Percentiles rank a stretch among this genome's conserved stretches.
phyloP scores from a whole-genome alignment of 2,329 filamentous ascomycete genomes.

The Penicillium capsulatum region DNA sequence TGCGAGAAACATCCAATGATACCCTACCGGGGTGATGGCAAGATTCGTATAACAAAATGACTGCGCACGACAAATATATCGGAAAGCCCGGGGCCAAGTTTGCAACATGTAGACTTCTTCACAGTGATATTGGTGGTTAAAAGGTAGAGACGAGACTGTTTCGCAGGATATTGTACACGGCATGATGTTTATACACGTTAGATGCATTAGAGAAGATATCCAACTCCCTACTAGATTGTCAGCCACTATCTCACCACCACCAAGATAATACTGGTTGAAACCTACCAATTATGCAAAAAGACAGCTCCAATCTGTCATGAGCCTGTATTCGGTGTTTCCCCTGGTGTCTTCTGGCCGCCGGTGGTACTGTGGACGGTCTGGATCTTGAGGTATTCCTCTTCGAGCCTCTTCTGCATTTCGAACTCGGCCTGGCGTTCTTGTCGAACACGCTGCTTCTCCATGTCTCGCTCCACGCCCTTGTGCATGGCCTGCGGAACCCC shows the following conservation, averaged over 20 bases:
- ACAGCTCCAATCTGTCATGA: constrained; percentile 17
- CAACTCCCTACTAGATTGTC: constrained; percentile 1
- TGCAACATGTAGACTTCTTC: no score
- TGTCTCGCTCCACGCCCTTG: constrained; percentile 84
- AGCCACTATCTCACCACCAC: neutral
- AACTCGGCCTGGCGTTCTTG: constrained; percentile 90
- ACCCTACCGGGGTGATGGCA: no score
- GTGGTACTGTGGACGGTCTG: constrained; percentile 66
- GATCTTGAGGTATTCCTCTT: constrained; percentile 83
- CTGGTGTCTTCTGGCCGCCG: constrained; percentile 19
- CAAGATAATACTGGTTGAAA: constrained; percentile 14
- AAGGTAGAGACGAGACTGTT: no score
- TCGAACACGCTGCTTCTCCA: constrained; percentile 89
- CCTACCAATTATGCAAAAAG: constrained; percentile 4
- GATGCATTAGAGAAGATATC: neutral
- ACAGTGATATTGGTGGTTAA: no score
- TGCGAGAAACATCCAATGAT: no score
- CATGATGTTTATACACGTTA: neutral
- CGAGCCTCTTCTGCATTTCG: constrained; percentile 79
- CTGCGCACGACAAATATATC: no score
- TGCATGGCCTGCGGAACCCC: constrained; percentile 70
- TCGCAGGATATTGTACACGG: neutral
- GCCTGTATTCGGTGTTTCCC: constrained; percentile 17
- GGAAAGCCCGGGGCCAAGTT: no score
- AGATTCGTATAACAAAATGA: no score